Evolutionary conservation across 2,329 filamentous ascomycete species (phyloP), one percentile per base, ranked within the genome.

Genomic region (Diplodia intermedia): DNA sequence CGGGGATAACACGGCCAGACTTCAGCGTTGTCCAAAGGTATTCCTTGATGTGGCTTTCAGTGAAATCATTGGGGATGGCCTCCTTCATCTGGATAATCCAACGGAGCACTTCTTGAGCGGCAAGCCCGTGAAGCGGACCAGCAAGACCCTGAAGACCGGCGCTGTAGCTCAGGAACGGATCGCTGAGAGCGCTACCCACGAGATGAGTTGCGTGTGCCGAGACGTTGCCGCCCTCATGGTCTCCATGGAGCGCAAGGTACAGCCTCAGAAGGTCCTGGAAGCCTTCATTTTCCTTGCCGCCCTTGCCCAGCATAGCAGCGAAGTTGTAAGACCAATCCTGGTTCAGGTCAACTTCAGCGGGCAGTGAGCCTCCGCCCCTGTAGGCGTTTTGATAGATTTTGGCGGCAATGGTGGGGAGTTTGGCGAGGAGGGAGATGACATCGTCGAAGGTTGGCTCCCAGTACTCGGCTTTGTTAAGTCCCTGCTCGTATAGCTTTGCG

Each of bases 291-390:
- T 97, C 86, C 80, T 90, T 88, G 72, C 93, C 93, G 62, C 90
- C 88, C 84, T 96, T 97, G 76, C 94, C 94, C 66, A 98, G 88
- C 89, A 98, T 93, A 72, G 93, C 92, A 55, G 95, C 95, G 76
- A 97, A 99, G 86, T 99, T 99, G 86, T 97, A 97, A 0, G 94
- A 91, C 95, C 95, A 99, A 82, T 99, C 95, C 82, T 97, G 92
- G 73, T 91, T 86, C 68, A 88, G 81, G 75, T 99, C 94, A 61
- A 96, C 84, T 79, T 91, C 84, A 73, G 90, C 87, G 9, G 92
- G 89, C 70, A 97, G 85, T 72, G 91, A 84, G 76, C 90, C 89
- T 79, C 94, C 88, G 73, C 85, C 82, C 78, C 88, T 84, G 86
- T 95, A 92, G 71, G 93, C 85, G 80, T 95, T 95, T 77, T 97